These are phyloP conservation scores for Microbotryum lychnidis-dioicae DNA, from an alignment of 1,284 basidiomycete species.

Conservation along the genomic window DNA sequence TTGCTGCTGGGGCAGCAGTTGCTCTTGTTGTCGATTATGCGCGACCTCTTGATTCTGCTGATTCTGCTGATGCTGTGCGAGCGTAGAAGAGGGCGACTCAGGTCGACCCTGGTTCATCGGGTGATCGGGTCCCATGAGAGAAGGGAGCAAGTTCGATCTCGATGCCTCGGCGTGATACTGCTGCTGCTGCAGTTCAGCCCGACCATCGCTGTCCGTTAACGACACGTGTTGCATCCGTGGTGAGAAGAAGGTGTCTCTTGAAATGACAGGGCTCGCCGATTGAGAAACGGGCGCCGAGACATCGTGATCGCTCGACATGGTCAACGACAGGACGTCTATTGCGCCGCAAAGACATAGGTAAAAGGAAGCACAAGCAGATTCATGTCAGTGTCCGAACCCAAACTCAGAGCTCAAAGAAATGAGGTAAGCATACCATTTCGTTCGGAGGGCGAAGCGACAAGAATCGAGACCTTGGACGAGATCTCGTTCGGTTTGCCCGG, in stretches of 20 bases:
- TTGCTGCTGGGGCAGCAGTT: background rate
- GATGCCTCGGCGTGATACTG: background rate
- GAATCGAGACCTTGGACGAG: constrained; percentile 9
- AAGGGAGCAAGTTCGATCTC: no score
- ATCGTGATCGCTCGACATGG: background rate
- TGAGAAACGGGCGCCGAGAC: background rate
- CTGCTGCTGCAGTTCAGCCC: background rate
- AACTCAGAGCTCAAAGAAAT: background rate
- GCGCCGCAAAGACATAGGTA: background rate
- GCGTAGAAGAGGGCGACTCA: constrained; percentile 11
- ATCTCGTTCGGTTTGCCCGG: constrained; percentile 20
- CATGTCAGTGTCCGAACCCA: background rate
- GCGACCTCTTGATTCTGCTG: background rate
- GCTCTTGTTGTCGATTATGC: constrained; percentile 1
- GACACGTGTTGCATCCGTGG: background rate
- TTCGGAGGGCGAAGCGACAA: constrained; percentile 21
- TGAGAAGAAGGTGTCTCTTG: background rate
- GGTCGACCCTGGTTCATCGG: background rate
- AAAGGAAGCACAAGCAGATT: background rate
- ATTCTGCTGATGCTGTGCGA: constrained; percentile 5
- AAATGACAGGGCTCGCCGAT: background rate
- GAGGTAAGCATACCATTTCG: constrained; percentile 5
- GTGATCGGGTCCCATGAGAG: no score
- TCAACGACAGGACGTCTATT: background rate
- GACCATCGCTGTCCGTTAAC: background rate